A percentile compares a stretch with the other conserved stretches of the same genome.
These are phyloP conservation scores for Colletotrichum filicis DNA, from an alignment of 2,329 filamentous ascomycete genomes.

Conservation along the genomic window DNA sequence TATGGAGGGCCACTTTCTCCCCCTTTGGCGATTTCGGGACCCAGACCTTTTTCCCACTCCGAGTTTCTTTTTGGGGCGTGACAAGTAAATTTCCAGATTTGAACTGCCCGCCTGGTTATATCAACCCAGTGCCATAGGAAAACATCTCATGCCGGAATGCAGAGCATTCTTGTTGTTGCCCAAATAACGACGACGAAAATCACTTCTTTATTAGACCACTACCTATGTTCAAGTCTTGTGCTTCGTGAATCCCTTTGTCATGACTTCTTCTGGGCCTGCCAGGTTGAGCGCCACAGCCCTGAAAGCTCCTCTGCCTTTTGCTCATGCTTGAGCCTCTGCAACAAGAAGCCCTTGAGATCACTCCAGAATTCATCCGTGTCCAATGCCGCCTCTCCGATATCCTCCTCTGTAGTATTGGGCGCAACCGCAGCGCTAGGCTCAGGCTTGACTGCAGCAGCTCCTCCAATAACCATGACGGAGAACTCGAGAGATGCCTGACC, in stretches of 20 bases:
- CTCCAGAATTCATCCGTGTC: conserved; percentile 84
- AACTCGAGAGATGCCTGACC: conserved; percentile 75
- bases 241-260: conserved; percentile 20
- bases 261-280: conserved; percentile 62
- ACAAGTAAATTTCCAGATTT: conserved; percentile 45
- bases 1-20: conserved; percentile 37
- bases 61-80: conserved; percentile 41
- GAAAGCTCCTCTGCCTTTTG: conserved; percentile 71
- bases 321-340: conserved; percentile 81
- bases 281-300: conserved; percentile 76
- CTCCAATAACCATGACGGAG: conserved; percentile 88
- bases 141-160: conserved; percentile 43
- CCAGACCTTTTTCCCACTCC: conserved; percentile 29
- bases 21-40: conserved; percentile 29
- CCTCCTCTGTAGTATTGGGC: conserved; percentile 37
- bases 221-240: conserved; percentile 10
- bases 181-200: conserved; percentile 27
- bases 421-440: conserved; percentile 47
- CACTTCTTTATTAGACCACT: conserved; percentile 31
- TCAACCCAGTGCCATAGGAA: conserved; percentile 41
- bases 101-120: conserved; percentile 46
- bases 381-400: conserved; percentile 62
- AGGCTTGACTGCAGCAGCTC: conserved; percentile 60
- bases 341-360: conserved; percentile 84
- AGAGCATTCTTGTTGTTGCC: conserved; percentile 41